Base-by-base conservation (phyloP, 495 filamentous ascomycete species). In the Hapsidospora chrysogenum region DNA sequence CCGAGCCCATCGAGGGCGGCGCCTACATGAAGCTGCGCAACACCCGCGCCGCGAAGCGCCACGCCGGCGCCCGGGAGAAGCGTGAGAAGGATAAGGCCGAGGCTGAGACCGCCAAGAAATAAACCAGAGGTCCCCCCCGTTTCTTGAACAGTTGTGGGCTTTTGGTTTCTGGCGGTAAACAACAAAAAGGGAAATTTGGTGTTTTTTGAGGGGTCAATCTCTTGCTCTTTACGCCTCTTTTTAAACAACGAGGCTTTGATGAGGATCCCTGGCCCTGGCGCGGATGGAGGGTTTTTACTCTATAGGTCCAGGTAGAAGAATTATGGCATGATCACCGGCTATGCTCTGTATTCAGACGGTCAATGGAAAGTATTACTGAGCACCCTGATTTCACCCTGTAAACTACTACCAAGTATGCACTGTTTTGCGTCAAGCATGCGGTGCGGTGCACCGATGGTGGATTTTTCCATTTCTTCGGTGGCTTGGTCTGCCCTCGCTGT, bases 11-110 rank as follows among this genome's bases (percentile, higher is more conserved):
- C 60, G 77, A 85, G 72, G 76, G 65, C 39, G 65, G 72, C 56
- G 87, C 82, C 39, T 96, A 80, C 72, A 70, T 71, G 55, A 76
- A 72, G 42, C 72, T 97, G 50, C 80, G 89, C 55, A 72, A 82
- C 46, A 80, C 83, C 41, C 73, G 87, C 60, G 77, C 74, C 52
- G 84, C 92, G 51, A 80, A 81, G 44, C 76, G 85, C 54, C 64
- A 80, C 47, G 54, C 70, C 23, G 89, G 89, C 52, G 67, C 70
- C 50, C 77, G 85, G 56, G 85, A 89, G 71, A 95, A 96, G 85
- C 75, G 89, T 51, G 78, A 72, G 38, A 80, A 78, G 74, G 80
- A 76, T 40, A 94, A 93, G 80, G 84, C 80, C 49, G 92, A 92
- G 64, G 81, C 77, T 41, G 70, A 70, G 57, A 74, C 76, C 50